Base-by-base conservation (phyloP, 805 yeast genomes). In the Hanseniaspora nectarophila region DNA sequence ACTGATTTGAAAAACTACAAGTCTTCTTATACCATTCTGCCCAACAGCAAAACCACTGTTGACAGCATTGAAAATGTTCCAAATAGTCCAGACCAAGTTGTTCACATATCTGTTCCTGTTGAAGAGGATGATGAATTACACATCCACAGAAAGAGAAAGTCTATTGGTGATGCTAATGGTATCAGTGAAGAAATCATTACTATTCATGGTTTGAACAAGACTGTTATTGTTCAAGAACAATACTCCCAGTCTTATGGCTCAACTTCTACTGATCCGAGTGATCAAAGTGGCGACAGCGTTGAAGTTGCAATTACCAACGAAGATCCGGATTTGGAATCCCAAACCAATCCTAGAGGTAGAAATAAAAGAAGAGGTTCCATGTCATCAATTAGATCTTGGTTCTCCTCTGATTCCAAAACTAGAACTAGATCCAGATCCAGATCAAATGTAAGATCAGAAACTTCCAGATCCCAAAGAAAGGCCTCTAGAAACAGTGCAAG, bases 201-300 rank as follows among this genome's bases (percentile, higher is more conserved):
- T n/a, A 49, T 49, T 26, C 53, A 34, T 42, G 53, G 53, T 34
- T 18, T 42, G 21, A 49, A 49, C 35, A 49, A 49, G 42, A 49
- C 53, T 26, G 53, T 49, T 20, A 40, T 49, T 26, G 53, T 49
- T 42, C 53, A 49, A 42, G 53, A 49, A 28, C 18, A 49, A 6
- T 49, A 42, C 24, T 49, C 53, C 1, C 34, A 42, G 12, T 49
- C 53, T 4, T 49, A 49, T 42, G 53, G 53, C 2, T 49, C 53
- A 5, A 40, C 45, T 16, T 49, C 53, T 13, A 42, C 53, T 20
- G 53, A 49, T 23, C 39, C 6, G 10, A 40, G 46, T 20, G 15
- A 16, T 9, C 28, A 26, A 7, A 16, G 12, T 28, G 38, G 18
- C 2, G 43, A 49, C 9, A 31, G 24, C 40, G 24, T 15, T 7